Conservation (phyloP, 106 monocot species). For the Dioscorea dumetorum region DNA sequence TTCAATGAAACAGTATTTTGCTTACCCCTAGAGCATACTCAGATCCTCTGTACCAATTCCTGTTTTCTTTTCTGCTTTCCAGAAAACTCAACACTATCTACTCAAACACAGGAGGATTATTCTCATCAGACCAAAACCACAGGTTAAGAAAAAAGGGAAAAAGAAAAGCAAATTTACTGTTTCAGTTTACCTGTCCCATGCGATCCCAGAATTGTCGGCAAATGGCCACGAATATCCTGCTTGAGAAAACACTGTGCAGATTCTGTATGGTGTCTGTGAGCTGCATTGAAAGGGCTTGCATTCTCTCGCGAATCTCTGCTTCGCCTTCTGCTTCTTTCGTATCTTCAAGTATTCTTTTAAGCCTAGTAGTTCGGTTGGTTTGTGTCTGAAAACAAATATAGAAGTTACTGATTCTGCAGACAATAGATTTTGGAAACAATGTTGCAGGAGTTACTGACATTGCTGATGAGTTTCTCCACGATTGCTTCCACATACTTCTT, state of each 20-base stretch:
- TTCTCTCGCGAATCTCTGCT: constrained; percentile 71
- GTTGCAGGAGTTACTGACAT: constrained; percentile 45
- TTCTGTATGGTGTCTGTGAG: constrained; percentile 56
- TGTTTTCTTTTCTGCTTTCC: constrained; percentile 89
- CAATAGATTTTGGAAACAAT: not conserved
- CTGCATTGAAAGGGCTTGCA: constrained; percentile 61
- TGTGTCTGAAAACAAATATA: constrained; percentile 34
- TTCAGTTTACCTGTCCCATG: constrained; percentile 70
- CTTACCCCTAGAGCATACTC: constrained; percentile 74
- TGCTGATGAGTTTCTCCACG: constrained; percentile 67
- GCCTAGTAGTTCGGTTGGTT: constrained; percentile 59
- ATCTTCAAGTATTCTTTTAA: constrained; percentile 81
- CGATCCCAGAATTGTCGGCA: constrained; percentile 79
- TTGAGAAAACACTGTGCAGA: constrained; percentile 61
- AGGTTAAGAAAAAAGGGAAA: too few relatives aligned
- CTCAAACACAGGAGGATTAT: constrained; percentile 6
- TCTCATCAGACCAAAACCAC: too few relatives aligned
- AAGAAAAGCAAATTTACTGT: too few relatives aligned
- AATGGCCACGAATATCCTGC: constrained; percentile 76
- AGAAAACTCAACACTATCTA: constrained; percentile 81
- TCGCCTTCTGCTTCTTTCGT: constrained; percentile 80
- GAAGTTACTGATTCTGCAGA: not conserved
- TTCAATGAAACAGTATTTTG: too few relatives aligned
- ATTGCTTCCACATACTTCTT: constrained; percentile 86
- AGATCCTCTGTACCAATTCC: constrained; percentile 75